Percentiles rank a stretch among this genome's conserved stretches.
These are phyloP conservation scores for Eucalyptus polyanthemos DNA, from an alignment of 345 rosid genomes.

Conservation along the genomic window DNA sequence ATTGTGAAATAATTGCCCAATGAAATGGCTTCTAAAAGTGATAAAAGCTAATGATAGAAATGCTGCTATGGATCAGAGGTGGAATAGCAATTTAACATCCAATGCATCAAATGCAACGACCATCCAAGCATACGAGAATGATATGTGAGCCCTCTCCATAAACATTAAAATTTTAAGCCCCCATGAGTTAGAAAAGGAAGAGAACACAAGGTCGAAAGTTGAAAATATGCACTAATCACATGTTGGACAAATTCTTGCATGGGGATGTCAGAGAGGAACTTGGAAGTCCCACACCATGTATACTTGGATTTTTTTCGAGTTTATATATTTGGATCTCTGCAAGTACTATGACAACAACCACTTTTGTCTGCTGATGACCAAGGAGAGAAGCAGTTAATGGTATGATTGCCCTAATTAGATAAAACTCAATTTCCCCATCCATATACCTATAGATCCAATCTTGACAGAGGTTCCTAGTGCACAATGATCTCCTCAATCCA, in stretches of 20 bases:
- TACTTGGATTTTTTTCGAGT: neutral
- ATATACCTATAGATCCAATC: constrained; percentile 70
- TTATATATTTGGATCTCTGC: neutral
- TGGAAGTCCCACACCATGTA: neutral
- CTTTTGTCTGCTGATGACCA: neutral
- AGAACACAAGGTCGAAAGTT: neutral
- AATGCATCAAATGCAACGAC: neutral
- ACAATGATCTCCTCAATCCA: too few species aligned
- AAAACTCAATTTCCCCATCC: neutral
- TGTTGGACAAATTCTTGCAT: neutral
- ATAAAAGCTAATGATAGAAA: neutral
- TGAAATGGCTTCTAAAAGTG: neutral
- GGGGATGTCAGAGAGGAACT: too few species aligned
- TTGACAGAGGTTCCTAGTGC: too few species aligned
- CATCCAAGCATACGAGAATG: neutral
- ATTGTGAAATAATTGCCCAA: neutral
- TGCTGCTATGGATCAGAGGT: neutral
- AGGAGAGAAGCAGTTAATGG: neutral
- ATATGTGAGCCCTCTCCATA: neutral
- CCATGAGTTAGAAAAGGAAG: neutral
- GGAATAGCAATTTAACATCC: neutral
- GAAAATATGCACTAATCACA: rapidly evolving
- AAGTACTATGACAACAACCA: neutral
- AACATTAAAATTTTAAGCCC: neutral
- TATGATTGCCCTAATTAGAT: neutral